Percentiles rank a stretch among this genome's conserved stretches.
phyloP scores from a whole-genome alignment of 106 monocot genomes.

The Dendrobium officinale region DNA sequence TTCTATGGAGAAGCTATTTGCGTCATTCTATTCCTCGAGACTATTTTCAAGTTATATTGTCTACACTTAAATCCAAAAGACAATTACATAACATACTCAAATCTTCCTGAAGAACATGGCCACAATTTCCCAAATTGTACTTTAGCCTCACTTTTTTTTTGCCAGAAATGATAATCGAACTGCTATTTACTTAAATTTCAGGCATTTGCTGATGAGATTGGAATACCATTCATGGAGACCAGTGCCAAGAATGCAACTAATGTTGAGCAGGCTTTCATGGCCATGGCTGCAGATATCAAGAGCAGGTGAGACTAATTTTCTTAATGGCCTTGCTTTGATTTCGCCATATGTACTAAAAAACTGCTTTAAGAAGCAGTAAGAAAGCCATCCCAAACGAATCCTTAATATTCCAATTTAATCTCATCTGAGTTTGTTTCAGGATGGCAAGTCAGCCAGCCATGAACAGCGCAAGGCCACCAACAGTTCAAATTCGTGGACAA shows the following conservation, averaged over 20 bases:
- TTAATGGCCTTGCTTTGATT: not conserved
- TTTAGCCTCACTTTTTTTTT: not conserved
- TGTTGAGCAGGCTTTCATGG: constrained; percentile 43
- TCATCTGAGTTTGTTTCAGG: constrained; percentile 6
- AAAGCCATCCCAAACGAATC: no score
- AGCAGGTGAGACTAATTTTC: constrained; percentile 13
- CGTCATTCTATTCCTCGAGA: not conserved
- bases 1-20: not conserved
- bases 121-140: not conserved
- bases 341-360: no score
- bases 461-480: constrained; percentile 16
- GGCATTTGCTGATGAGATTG: constrained; percentile 47
- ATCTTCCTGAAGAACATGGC: not conserved
- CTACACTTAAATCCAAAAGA: no score
- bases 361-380: no score
- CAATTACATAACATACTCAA: not conserved
- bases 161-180: not conserved
- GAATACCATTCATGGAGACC: constrained; percentile 44
- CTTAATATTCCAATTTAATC: not conserved
- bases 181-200: not conserved
- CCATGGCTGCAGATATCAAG: constrained; percentile 40
- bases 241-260: constrained; percentile 40
- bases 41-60: no score
- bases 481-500: constrained; percentile 16
- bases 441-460: constrained; percentile 26